These are phyloP conservation scores for Pulveroboletus frians DNA, from an alignment of 768 basidiomycete genomes.

Conservation along the genomic window DNA sequence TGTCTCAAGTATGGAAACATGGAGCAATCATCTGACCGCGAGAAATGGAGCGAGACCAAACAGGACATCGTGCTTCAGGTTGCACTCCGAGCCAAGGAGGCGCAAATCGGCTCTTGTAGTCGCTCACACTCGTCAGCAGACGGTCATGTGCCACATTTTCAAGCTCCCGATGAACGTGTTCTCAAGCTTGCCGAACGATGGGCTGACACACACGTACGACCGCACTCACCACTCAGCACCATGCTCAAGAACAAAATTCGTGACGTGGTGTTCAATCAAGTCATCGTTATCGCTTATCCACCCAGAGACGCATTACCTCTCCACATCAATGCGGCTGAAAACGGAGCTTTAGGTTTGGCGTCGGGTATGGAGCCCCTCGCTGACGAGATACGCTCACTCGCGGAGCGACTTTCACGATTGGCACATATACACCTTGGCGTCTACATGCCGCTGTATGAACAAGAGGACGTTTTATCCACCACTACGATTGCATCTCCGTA, in stretches of 20 bases:
- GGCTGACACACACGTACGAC: conserved; percentile 62
- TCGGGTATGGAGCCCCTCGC: conserved; percentile 69
- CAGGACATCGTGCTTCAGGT: conserved; percentile 72
- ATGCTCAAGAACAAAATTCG: conserved; percentile 62
- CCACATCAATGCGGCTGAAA: conserved; percentile 27
- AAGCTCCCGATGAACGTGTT: conserved; percentile 45
- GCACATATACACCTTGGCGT: conserved; percentile 71
- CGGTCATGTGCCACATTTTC: conserved; percentile 19
- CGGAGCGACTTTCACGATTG: conserved; percentile 67
- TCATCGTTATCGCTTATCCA: conserved; percentile 50
- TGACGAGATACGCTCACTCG: conserved; percentile 60
- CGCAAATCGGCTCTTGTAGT: conserved; percentile 24
- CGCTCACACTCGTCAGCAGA: conserved; percentile 25
- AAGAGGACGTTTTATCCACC: conserved; percentile 39
- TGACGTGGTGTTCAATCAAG: conserved; percentile 57
- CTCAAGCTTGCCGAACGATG: conserved; percentile 64
- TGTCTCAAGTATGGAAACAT: conserved; percentile 42
- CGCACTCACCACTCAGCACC: conserved; percentile 51
- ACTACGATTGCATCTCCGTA: conserved; percentile 16
- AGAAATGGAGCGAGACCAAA: conserved; percentile 52
- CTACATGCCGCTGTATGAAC: conserved; percentile 74
- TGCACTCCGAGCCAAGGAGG: conserved; percentile 59
- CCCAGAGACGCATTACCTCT: conserved; percentile 35
- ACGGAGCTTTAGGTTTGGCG: conserved; percentile 22
- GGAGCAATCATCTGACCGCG: conserved; percentile 35